phyloP scores from a whole-genome alignment of 352 stramenopile species.

The Blastocystis hominis region DNA sequence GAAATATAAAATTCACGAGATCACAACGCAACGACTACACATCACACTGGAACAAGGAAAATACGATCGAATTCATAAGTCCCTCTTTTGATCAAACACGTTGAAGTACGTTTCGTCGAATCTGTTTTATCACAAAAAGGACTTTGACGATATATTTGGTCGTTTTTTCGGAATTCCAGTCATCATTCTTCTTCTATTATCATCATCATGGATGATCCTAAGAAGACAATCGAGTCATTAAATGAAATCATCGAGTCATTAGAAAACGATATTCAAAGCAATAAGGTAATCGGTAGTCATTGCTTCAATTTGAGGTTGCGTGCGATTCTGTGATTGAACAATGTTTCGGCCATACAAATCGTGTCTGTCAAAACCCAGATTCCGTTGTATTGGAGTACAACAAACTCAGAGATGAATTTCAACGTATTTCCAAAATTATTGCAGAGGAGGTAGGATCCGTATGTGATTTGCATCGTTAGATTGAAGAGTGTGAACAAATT shows the following conservation, averaged over 20 bases:
- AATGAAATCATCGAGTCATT: slow-evolving; percentile 26
- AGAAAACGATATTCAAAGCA: slow-evolving; percentile 31
- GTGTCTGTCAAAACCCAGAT: slow-evolving; percentile 46
- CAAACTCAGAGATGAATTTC: slow-evolving; percentile 30
- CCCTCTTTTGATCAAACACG: background rate
- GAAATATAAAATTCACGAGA: slow-evolving; percentile 22
- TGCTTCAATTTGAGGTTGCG: background rate
- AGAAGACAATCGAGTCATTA: slow-evolving; percentile 14
- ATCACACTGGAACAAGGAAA: background rate
- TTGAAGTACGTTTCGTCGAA: background rate
- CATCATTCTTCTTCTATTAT: background rate
- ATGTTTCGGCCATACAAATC: slow-evolving; percentile 16
- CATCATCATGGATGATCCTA: background rate
- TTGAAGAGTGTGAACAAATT: background rate
- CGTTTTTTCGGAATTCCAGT: background rate
- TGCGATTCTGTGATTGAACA: slow-evolving; percentile 32
- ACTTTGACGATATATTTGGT: background rate
- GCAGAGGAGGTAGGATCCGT: background rate
- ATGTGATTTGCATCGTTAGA: background rate
- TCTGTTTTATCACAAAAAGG: background rate
- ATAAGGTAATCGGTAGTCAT: background rate
- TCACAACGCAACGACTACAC: slow-evolving; percentile 36
- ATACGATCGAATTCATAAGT: slow-evolving; percentile 29
- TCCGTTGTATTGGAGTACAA: slow-evolving; percentile 3
- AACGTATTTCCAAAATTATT: background rate